Evolutionary conservation across 805 yeast species (phyloP), one percentile per base, ranked within the genome.

Genomic region (Saccharomycopsis microspora): DNA sequence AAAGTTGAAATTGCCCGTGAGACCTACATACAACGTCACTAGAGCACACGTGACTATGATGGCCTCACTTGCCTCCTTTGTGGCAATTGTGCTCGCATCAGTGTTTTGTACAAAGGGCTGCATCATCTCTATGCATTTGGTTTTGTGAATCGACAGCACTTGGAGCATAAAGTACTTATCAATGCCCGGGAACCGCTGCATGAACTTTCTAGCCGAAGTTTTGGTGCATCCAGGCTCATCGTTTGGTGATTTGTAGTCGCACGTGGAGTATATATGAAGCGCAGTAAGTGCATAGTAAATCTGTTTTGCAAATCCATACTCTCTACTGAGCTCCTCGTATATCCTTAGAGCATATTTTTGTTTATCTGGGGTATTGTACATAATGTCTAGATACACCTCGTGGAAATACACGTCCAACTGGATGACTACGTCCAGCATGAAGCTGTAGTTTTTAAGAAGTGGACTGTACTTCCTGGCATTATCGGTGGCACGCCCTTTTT

Each of bases 131-230:
- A 47, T 30, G 30, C 51, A 47, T 40, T 41, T 43, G 28, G 32
- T 19, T 34, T 44, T 43, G 39, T 47, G 51, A 19, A 27, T 38
- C 27, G 40, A 9, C 28, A 42, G 33, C 7, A 47, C 29, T 35
- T 44, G 51, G n/a, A 32, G 44, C 4, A 47, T n/a, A 11, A 47
- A 47, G 27, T 34, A 39, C 32, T 44, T 44, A 28, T 47, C 46
- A 34, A 47, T 34, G 7, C 34, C 29, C 32, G 39, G 41, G 31
- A 29, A 40, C 9, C 36, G 43, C 29, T 35, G 30, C 44, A 45
- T 10, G 11, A 47, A 47, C 3, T 34, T 5, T 19, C 19, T 19
- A 19, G 19, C 19, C 19, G 19, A 19, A 19, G 19, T 19, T 19
- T 19, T 19, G 19, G 19, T 19, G 19, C 19, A 19, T 19, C 19